A percentile compares a stretch with the other conserved stretches of the same genome.
These are phyloP conservation scores for Basipetospora chlamydospora DNA, from an alignment of 2,329 filamentous ascomycete genomes.

Conservation along the genomic window DNA sequence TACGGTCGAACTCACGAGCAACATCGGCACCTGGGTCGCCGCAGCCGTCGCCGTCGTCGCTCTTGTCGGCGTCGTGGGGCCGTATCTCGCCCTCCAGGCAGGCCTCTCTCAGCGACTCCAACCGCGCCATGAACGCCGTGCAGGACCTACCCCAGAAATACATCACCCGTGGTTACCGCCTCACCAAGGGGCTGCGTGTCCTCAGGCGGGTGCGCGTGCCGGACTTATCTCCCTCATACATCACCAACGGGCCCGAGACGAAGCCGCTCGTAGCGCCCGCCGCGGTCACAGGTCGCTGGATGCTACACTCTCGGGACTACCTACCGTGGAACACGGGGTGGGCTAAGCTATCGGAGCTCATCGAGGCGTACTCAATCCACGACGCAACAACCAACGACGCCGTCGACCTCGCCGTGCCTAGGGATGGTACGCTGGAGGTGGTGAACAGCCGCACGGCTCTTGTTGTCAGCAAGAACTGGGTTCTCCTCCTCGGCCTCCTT, in stretches of 20 bases:
- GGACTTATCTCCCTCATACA: conserved; percentile 4
- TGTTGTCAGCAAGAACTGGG: background rate
- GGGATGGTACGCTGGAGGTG: background rate
- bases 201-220: background rate
- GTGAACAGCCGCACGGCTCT: background rate
- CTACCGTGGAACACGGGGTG: background rate
- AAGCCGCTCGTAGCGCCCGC: background rate
- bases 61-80: conserved; percentile 1
- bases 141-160: background rate
- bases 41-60: conserved; percentile 1
- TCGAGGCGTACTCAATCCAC: background rate
- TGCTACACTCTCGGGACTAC: background rate
- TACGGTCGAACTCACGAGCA: background rate
- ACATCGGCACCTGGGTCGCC: conserved; percentile 3
- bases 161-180: background rate
- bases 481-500: background rate
- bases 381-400: background rate
- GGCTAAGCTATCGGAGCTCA: background rate
- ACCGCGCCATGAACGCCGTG: conserved; percentile 5
- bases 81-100: background rate
- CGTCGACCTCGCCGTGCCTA: background rate
- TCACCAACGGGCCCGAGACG: conserved; percentile 4
- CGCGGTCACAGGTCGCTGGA: background rate
- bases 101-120: conserved; percentile 1
- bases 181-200: background rate